A percentile compares a stretch with the other conserved stretches of the same genome.
Evolutionary conservation across 2,329 filamentous ascomycete species (phyloP).

Genomic region (Fusarium sp.): DNA sequence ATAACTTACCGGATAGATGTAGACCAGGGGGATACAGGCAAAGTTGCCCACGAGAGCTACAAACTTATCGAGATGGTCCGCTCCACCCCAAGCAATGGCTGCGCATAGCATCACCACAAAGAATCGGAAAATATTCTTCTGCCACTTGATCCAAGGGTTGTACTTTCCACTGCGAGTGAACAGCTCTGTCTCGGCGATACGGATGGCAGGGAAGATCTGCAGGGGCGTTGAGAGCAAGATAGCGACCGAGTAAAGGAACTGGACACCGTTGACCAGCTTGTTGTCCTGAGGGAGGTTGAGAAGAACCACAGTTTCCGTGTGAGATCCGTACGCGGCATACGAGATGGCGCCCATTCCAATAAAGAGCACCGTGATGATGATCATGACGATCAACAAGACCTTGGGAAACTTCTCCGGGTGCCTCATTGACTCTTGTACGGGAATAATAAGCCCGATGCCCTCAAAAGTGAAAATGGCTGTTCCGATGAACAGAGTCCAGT

Average conservation of each 20-base stretch:
- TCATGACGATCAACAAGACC: conserved; percentile 91
- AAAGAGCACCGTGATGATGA: conserved; percentile 93
- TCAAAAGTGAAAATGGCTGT: conserved; percentile 99
- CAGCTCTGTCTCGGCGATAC: conserved; percentile 93
- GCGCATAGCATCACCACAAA: conserved; percentile 90
- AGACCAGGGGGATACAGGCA: conserved; percentile 96
- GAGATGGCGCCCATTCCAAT: conserved; percentile 91
- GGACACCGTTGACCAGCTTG: conserved; percentile 94
- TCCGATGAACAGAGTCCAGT: conserved; percentile 98
- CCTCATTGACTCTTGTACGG: conserved; percentile 97
- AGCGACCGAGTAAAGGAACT: conserved; percentile 97
- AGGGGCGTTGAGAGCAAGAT: conserved; percentile 95
- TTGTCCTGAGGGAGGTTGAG: conserved; percentile 96
- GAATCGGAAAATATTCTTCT: conserved; percentile 98
- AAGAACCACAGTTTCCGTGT: conserved; percentile 95
- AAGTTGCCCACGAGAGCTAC: conserved; percentile 97
- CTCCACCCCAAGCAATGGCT: conserved; percentile 89
- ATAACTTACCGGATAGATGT: conserved; percentile 91
- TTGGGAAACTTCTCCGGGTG: conserved; percentile 89
- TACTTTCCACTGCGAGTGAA: conserved; percentile 97
- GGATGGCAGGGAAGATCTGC: conserved; percentile 97
- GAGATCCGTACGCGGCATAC: conserved; percentile 94
- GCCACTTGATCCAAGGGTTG: conserved; percentile 99
- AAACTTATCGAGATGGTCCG: conserved; percentile 95
- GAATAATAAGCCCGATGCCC: conserved; percentile 96